Conservation (phyloP, 306 rosid genomes). For the Psophocarpus tetragonolobus region DNA sequence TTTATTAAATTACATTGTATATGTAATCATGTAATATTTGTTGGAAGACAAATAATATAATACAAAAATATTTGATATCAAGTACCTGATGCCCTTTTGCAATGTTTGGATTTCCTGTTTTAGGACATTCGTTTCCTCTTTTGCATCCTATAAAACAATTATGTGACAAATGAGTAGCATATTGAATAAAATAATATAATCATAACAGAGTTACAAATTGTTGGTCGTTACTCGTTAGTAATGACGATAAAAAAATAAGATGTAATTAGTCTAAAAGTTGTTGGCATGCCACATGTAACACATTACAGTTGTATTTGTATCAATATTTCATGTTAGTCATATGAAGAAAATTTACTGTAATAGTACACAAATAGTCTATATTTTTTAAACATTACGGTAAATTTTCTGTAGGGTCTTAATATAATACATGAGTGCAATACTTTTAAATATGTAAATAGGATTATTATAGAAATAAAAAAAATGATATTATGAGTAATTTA, state of each 20-base stretch:
- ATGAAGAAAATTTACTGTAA: too few species aligned
- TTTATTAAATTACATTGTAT: neutral
- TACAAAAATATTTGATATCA: neutral
- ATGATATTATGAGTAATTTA: too few species aligned
- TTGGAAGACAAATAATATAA: neutral
- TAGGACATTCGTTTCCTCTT: constrained; percentile 61
- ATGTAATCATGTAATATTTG: neutral
- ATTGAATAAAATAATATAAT: neutral
- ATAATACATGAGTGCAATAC: too few species aligned
- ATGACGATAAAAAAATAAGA: neutral
- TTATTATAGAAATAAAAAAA: too few species aligned
- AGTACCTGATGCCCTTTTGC: constrained; percentile 83
- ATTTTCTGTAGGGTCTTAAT: too few species aligned
- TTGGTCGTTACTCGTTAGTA: neutral
- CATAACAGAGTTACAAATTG: neutral
- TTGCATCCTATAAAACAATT: constrained; percentile 51
- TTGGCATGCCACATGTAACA: neutral
- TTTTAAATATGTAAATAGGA: too few species aligned
- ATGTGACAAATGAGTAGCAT: neutral
- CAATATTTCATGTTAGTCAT: neutral
- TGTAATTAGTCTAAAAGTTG: neutral
- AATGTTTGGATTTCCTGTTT: constrained; percentile 70
- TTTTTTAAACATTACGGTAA: too few species aligned
- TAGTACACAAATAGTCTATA: too few species aligned
- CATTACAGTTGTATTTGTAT: neutral